Evolutionary conservation across 2,329 filamentous ascomycete species (phyloP).

Genomic region (Talaromyces sp.): DNA sequence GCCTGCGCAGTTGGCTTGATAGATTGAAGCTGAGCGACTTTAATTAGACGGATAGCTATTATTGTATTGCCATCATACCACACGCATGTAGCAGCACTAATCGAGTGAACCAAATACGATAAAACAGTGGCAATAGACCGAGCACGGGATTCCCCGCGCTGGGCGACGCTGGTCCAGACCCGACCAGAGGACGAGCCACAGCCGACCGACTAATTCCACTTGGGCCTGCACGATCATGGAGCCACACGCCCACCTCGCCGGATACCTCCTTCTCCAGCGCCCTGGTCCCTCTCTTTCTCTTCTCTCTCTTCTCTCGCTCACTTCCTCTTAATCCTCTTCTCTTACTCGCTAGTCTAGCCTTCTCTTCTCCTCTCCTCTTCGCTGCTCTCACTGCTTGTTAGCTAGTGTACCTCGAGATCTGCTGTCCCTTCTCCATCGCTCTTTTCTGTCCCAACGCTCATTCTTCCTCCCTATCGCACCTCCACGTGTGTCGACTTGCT

Average conservation of each 20-base stretch:
- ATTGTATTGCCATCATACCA: neutral
- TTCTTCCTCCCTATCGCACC: neutral
- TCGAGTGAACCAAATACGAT: neutral
- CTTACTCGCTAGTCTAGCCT: neutral
- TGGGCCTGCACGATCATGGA: slow-evolving; percentile 22
- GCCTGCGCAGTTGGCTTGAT: neutral
- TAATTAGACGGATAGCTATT: neutral
- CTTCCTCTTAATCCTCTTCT: neutral
- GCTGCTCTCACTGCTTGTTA: neutral
- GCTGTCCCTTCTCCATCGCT: neutral
- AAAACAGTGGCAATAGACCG: slow-evolving; percentile 2
- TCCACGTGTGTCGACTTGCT: neutral
- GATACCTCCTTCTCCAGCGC: slow-evolving; percentile 17
- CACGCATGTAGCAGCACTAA: neutral
- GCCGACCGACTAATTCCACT: slow-evolving; percentile 15
- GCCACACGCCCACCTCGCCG: slow-evolving; percentile 20
- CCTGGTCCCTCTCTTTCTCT: neutral
- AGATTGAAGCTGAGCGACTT: neutral
- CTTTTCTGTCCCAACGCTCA: neutral
- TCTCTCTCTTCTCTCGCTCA: neutral
- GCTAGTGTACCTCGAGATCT: neutral
- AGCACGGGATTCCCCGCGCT: slow-evolving; percentile 21
- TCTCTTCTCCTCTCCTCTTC: neutral
- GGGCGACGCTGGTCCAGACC: slow-evolving; percentile 17
- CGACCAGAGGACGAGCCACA: slow-evolving; percentile 10